Percentiles rank a stretch among this genome's conserved stretches.
phyloP scores from a whole-genome alignment of 2,329 filamentous ascomycete genomes.

The Aphanoascus verrucosus region DNA sequence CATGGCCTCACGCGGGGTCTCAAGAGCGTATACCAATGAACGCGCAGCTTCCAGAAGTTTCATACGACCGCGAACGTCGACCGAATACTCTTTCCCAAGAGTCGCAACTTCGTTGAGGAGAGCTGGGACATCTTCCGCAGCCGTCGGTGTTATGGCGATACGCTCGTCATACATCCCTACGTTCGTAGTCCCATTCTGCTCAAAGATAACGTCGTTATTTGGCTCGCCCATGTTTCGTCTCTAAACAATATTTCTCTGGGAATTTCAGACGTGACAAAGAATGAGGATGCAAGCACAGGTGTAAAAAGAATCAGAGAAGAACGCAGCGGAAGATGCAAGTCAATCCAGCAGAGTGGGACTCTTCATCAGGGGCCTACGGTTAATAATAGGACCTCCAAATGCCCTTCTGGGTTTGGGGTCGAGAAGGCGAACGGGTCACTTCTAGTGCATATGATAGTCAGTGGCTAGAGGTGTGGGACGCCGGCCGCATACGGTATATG shows the following conservation, averaged over 20 bases:
- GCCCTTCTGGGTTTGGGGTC: too few relatives aligned
- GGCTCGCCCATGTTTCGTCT: not conserved
- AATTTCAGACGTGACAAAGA: not conserved
- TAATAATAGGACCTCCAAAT: too few relatives aligned
- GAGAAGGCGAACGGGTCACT: too few relatives aligned
- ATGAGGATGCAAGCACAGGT: not conserved
- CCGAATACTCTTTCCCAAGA: constrained; percentile 14
- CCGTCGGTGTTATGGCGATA: constrained; percentile 14
- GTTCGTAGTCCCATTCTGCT: not conserved
- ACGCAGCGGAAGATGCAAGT: too few relatives aligned
- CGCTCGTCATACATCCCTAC: not conserved
- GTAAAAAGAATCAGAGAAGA: not conserved
- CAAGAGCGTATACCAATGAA: constrained; percentile 21
- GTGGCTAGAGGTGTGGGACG: too few relatives aligned
- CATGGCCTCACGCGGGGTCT: constrained; percentile 25
- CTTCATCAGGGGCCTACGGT: too few relatives aligned
- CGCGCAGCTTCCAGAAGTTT: constrained; percentile 22
- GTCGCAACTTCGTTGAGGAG: constrained; percentile 17
- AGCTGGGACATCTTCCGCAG: constrained; percentile 16
- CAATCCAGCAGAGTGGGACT: too few relatives aligned
- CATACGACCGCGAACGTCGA: constrained; percentile 16
- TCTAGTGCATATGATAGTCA: too few relatives aligned
- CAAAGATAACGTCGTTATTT: not conserved
- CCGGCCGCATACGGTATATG: too few relatives aligned
- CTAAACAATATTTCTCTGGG: too few relatives aligned